Percentiles rank a stretch among this genome's conserved stretches.
Evolutionary conservation across 805 yeast genomes (phyloP).

Genomic region (Myxozyma vanderwaltii): DNA sequence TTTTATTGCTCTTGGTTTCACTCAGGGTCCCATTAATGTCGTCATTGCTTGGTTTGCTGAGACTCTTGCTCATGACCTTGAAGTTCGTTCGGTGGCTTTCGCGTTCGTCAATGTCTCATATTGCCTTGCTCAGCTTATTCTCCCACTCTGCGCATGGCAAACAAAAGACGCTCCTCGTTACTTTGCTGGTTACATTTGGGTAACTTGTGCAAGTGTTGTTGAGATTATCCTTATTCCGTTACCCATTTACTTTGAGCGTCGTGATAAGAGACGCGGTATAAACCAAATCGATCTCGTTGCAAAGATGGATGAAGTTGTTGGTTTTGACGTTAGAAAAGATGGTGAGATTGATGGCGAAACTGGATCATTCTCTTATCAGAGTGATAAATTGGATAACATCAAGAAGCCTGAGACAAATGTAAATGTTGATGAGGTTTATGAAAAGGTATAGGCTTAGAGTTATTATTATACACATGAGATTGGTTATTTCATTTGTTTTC

Average conservation of each 20-base stretch:
- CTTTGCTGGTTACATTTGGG: constrained; percentile 21
- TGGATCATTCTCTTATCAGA: not conserved
- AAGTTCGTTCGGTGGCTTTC: constrained; percentile 24
- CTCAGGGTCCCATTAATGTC: constrained; percentile 31
- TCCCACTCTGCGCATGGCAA: constrained; percentile 29
- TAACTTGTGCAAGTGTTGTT: constrained; percentile 15
- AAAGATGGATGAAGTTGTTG: not conserved
- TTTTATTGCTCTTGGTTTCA: constrained; percentile 26
- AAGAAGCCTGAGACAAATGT: not conserved
- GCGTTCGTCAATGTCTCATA: constrained; percentile 24
- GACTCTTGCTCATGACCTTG: constrained; percentile 23
- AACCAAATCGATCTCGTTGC: constrained; percentile 13
- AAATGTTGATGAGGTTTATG: constrained; percentile 1
- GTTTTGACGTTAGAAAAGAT: constrained; percentile 1
- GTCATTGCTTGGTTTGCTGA: constrained; percentile 32
- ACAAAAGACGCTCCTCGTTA: constrained; percentile 29
- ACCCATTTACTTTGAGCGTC: constrained; percentile 21
- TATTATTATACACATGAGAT: not conserved
- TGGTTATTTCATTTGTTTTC: not conserved
- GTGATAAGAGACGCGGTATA: constrained; percentile 20
- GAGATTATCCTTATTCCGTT: constrained; percentile 25
- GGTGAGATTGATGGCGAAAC: not conserved
- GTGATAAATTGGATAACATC: not conserved
- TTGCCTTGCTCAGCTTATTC: constrained; percentile 21
- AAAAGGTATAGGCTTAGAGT: not conserved